phyloP scores from a whole-genome alignment of 148 eudicot genomes.

The Silene latifolia region DNA sequence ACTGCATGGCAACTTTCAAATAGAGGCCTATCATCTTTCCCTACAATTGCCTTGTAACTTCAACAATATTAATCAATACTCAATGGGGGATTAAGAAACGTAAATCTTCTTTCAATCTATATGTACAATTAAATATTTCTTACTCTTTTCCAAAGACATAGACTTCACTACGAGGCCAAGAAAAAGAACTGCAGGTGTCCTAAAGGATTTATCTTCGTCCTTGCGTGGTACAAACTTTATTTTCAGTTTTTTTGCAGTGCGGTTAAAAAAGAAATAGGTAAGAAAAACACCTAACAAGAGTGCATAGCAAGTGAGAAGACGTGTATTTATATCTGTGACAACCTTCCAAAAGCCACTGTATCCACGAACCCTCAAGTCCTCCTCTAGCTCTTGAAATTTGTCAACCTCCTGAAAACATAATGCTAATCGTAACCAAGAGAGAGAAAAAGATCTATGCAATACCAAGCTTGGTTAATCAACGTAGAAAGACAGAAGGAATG shows the following conservation, averaged over 20 bases:
- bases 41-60: not conserved
- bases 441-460: not conserved
- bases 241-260: not conserved
- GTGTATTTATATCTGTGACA: conserved; percentile 16
- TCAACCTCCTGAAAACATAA: conserved; percentile 74
- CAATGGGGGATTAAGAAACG: not conserved
- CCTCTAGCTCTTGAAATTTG: conserved; percentile 73
- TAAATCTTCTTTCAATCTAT: not conserved
- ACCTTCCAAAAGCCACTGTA: conserved; percentile 97
- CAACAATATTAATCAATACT: not conserved
- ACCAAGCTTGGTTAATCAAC: not conserved
- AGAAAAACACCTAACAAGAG: conserved; percentile 16
- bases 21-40: not conserved
- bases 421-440: conserved; percentile 3
- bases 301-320: not conserved
- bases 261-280: not conserved
- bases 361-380: conserved; percentile 64
- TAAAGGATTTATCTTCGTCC: not conserved
- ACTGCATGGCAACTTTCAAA: conserved; percentile 4
- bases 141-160: not conserved
- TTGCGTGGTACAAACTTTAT: not conserved
- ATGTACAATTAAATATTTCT: not conserved
- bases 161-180: conserved; percentile 2
- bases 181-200: not conserved
- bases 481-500: not conserved